phyloP scores from a whole-genome alignment of 345 rosid species.

The Camelina hispida region DNA sequence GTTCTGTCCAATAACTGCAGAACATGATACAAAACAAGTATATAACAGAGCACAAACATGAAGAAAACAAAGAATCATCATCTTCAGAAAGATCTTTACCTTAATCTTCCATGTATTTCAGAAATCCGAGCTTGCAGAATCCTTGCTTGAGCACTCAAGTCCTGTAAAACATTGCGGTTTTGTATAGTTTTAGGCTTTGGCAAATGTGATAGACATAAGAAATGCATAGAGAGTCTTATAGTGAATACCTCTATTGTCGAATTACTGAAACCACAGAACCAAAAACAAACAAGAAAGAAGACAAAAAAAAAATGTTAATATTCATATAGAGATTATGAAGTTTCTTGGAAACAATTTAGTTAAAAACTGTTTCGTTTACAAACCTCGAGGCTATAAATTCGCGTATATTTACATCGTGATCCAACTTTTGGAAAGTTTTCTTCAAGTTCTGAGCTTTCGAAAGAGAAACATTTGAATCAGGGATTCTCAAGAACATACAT shows the following conservation, averaged over 20 bases:
- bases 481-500: conserved; percentile 19
- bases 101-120: conserved; percentile 72
- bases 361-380: conserved; percentile 30
- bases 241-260: conserved; percentile 71
- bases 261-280: conserved; percentile 56
- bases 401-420: conserved; percentile 81
- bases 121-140: conserved; percentile 61
- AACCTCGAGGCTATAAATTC: conserved; percentile 64
- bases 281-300: conserved; percentile 41
- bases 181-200: conserved; percentile 23
- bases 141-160: conserved; percentile 61
- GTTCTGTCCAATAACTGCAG: conserved; percentile 68
- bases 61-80: conserved; percentile 16
- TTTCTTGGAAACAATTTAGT: neutral
- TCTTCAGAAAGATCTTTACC: conserved; percentile 50
- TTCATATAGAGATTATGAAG: conserved; percentile 14
- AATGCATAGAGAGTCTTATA: neutral
- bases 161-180: conserved; percentile 53
- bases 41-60: neutral
- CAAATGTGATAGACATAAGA: conserved; percentile 8
- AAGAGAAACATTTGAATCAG: conserved; percentile 41
- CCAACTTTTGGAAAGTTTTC: conserved; percentile 92
- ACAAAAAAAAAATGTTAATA: neutral
- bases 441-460: conserved; percentile 70
- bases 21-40: conserved; percentile 20